A percentile compares a stretch with the other conserved stretches of the same genome.
Conservation (phyloP, 148 eudicot genomes). For the Camellia japonica region DNA sequence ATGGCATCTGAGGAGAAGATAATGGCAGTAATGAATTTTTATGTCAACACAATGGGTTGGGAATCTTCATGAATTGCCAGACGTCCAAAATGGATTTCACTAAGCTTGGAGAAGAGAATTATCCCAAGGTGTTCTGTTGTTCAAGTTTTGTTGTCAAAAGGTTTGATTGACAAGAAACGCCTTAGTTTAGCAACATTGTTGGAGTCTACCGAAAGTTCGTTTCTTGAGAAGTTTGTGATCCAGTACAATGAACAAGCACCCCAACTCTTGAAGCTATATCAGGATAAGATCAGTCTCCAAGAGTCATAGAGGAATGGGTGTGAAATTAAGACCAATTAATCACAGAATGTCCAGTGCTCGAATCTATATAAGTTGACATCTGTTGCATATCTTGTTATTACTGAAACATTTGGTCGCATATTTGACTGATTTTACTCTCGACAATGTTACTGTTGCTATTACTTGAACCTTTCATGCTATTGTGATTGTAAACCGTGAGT, state of each 20-base stretch:
- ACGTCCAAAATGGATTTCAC: no score
- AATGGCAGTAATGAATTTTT: constrained; percentile 9
- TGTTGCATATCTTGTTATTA: no score
- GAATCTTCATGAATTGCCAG: neutral
- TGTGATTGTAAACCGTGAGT: no score
- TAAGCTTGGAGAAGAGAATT: neutral
- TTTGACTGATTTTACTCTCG: no score
- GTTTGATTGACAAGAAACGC: neutral
- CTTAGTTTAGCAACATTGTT: neutral
- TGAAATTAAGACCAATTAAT: no score
- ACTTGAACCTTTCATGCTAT: no score
- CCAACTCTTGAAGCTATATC: constrained; percentile 1
- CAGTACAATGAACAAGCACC: constrained; percentile 6
- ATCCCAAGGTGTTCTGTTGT: constrained; percentile 25
- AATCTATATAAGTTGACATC: no score
- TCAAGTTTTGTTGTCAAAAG: constrained; percentile 14
- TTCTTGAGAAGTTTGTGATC: neutral
- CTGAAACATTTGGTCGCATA: no score
- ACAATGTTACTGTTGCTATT: no score
- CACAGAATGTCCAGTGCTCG: no score
- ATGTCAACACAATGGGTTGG: constrained; percentile 12
- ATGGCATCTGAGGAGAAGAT: constrained; percentile 10
- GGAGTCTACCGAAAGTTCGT: neutral
- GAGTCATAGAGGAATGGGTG: neutral
- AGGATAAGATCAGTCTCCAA: neutral